Base-by-base conservation (phyloP, 2,329 filamentous ascomycete genomes). In the Pestalotiopsis sp. region DNA sequence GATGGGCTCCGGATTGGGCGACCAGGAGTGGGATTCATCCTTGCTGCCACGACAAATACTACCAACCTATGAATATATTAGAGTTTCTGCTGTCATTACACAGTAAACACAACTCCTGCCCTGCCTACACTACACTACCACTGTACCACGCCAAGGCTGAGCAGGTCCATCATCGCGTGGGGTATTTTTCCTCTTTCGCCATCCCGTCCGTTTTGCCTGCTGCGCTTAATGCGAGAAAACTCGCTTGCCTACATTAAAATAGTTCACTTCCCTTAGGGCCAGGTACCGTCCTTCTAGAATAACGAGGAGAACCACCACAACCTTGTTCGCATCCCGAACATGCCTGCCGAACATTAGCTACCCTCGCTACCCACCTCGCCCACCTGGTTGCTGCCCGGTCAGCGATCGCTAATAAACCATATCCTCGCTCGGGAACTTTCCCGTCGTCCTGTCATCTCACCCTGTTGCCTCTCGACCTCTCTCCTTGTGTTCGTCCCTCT, bases 251-350 rank as follows among this genome's bases (percentile, higher is more conserved):
- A 52, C 45, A 17, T 52, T n/a, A 52, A 17, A 36, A 12, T 59
- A 59, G 57, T 59, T 5, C 57, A 39, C 14, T n/a, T 41, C 27
- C 27, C 17, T 36, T 38, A 62, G 59, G 31, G 27, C 31, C 59
- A 62, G 59, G 59, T 36, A 62, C 59, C 25, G 45, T 52, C 27
- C 59, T 62, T 62, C 59, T 62, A 62, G 59, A 62, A 62, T 14
- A 23, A 39, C 12, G n/a, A 36, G n/a, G 7, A 52, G 45, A 52
- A n/a, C 45, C 45, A 52, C 31, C 31, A 52, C 45, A 52, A 52
- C 45, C 45, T 52, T 17, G 45, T 52, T 20, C 17, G 45, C 7
- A n/a, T n/a, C 9, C n/a, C 45, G 45, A 17, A 52, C 45, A 52
- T 52, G 45, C 45, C 45, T 20, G 17, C 20, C 45, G 45, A 9